These are phyloP conservation scores for Tricholomella constricta DNA, from an alignment of 768 basidiomycete genomes.

Conservation along the genomic window DNA sequence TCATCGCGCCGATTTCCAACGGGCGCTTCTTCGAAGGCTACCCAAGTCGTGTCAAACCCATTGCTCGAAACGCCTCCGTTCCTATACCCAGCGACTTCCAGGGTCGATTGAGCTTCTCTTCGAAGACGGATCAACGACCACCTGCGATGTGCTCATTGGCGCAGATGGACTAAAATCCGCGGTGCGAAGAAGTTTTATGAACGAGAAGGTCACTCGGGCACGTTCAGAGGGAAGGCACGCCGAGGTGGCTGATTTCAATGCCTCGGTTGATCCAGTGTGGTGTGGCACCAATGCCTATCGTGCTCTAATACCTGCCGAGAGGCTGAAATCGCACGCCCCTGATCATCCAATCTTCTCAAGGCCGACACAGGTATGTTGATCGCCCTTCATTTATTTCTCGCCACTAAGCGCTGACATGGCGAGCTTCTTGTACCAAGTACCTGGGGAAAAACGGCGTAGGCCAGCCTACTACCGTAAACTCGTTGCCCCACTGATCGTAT, in stretches of 20 bases:
- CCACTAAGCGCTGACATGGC: neutral
- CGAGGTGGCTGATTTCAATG: constrained; percentile 42
- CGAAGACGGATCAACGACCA: constrained; percentile 58
- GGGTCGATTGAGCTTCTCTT: constrained; percentile 54
- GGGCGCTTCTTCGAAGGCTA: constrained; percentile 52
- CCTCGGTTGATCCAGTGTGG: constrained; percentile 55
- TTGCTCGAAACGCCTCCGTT: constrained; percentile 59
- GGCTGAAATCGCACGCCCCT: constrained; percentile 42
- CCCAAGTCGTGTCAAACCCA: constrained; percentile 46
- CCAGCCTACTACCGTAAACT: neutral
- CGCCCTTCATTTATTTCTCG: neutral
- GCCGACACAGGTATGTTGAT: constrained; percentile 46
- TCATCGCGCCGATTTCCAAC: constrained; percentile 71
- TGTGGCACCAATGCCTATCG: constrained; percentile 63
- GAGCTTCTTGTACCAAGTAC: constrained; percentile 42
- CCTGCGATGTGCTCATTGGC: constrained; percentile 68
- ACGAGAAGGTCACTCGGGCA: constrained; percentile 37
- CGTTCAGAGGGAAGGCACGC: constrained; percentile 34
- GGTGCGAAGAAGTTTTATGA: constrained; percentile 43
- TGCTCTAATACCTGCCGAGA: constrained; percentile 55
- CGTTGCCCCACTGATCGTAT: neutral
- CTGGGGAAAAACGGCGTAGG: constrained; percentile 52
- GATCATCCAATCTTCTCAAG: constrained; percentile 49
- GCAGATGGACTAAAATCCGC: constrained; percentile 70
- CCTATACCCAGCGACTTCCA: constrained; percentile 48